Evolutionary conservation across 139 green algal species (phyloP), one percentile per base, ranked within the genome.

Genomic region (Tetratostichococcus sp.): DNA sequence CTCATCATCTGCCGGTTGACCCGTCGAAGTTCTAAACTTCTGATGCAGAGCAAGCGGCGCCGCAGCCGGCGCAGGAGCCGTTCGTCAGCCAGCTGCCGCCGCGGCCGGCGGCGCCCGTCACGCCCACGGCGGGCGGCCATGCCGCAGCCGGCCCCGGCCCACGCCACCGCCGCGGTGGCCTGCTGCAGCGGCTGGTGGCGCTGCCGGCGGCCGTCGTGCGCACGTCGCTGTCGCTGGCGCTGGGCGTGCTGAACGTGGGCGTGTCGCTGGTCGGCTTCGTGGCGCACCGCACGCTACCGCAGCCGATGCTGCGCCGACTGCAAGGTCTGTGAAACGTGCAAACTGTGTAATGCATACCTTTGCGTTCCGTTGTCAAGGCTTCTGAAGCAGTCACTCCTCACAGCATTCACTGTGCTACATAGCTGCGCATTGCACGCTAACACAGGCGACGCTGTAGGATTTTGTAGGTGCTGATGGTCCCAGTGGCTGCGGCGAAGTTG

Each of bases 61-160:
- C 50, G 50, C 50, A 62, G 50, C 50, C 50, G 19, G 50, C 50
- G 19, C 50, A 62, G 50, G 14, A 62, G 19, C 50, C 50, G 2
- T 62, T 62, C 19, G 19, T 62, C 11, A 62, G 17, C 17, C 11
- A 62, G 2, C 65, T 59, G 67, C 35, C 57, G 73, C 66, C 69
- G 73, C 58, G n/a, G 65, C 58, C 68, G 35, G 28, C 43, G 30
- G 43, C 67, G 50, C 33, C 33, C 35, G 70, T 66, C 35, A 25
- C 28, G 69, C 50, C 11, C 19, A 4, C 50, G 2, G 50, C 17
- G 11, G 50, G 14, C 26, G 50, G 14, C 19, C 50, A 62, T n/a
- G n/a, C n/a, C n/a, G n/a, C n/a, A n/a, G n/a, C n/a, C n/a, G n/a
- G n/a, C n/a, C n/a, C n/a, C n/a, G n/a, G n/a, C n/a, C 17, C 50